Base-by-base conservation (phyloP, 2,329 filamentous ascomycete genomes). In the Reticulascus tulasneorum region DNA sequence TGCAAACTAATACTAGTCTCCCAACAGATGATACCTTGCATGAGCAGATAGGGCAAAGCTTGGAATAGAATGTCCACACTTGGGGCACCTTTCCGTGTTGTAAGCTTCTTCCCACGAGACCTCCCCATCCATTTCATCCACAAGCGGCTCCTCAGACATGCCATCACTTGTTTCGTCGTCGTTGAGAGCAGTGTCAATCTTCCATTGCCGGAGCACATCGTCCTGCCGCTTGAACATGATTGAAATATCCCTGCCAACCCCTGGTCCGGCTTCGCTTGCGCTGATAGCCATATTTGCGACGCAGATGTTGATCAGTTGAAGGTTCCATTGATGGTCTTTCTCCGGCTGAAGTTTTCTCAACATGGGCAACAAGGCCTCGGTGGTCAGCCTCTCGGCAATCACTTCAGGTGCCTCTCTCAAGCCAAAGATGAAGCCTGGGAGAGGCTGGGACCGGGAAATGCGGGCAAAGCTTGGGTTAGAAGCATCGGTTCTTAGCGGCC, bases 221-320 rank as follows among this genome's bases (percentile, higher is more conserved):
- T 86, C 81, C 54, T 94, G 88, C 36, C 70, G 72, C 51, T 69
- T 79, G 56, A 96, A 94, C 88, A 96, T 94, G 51, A 69, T 75
- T 1, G 75, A 74, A 47, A 96, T 95, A 51, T 95, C 82, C 45
- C 84, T 72, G 2, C 86, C 86, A n/a, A 64, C 67, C 20, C 73
- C 75, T 9, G 65, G 62, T 39, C 69, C 63, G 24, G 60, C 58
- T 23, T 73, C 68, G 11, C 65, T 66, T 5, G 75, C 77, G 12
- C 66, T 68, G 25, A 73, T 66, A 2, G 73, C 73, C 82, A 97
- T 91, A 54, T 95, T 94, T 11, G 86, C 84, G 7, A 86, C 89
- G 29, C 87, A 90, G 16, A 97, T 67, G 47, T 96, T 97, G 40
- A 97, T 69, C 33, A 97, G 65, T 46, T 84, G 86, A 13, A 96